A percentile compares a stretch with the other conserved stretches of the same genome.
These are phyloP conservation scores for Aspergillus sp. DNA, from an alignment of 2,329 filamentous ascomycete genomes.

Conservation along the genomic window DNA sequence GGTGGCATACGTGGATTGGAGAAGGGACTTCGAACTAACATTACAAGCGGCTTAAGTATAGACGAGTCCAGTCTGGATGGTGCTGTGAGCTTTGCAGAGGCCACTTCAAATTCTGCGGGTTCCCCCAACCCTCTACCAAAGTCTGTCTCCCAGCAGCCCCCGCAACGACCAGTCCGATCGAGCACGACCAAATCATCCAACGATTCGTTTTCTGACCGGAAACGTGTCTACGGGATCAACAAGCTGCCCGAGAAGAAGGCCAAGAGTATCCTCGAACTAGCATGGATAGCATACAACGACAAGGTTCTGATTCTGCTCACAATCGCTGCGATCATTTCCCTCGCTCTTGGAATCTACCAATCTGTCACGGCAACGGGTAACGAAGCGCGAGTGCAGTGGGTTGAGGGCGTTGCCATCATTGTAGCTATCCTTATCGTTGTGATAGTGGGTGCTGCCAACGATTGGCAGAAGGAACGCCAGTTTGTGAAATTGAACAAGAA, in stretches of 20 bases:
- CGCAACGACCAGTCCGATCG: constrained; percentile 3
- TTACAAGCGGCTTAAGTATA: constrained; percentile 60
- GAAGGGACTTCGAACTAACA: constrained; percentile 65
- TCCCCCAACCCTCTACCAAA: constrained; percentile 21
- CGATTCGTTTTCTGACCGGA: constrained; percentile 56
- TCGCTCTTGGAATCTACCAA: constrained; percentile 71
- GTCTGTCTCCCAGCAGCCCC: constrained; percentile 15
- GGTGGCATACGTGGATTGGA: constrained; percentile 70
- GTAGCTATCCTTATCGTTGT: constrained; percentile 73
- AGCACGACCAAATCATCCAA: constrained; percentile 17
- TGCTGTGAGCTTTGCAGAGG: constrained; percentile 65
- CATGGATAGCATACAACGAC: constrained; percentile 79
- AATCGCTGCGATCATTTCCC: constrained; percentile 66
- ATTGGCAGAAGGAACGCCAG: constrained; percentile 77
- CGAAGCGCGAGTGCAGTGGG: constrained; percentile 65
- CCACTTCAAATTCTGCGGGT: constrained; percentile 21
- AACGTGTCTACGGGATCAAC: constrained; percentile 66
- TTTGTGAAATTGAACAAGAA: constrained; percentile 77
- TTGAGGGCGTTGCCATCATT: constrained; percentile 76
- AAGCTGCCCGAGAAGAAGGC: constrained; percentile 63
- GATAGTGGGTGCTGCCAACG: constrained; percentile 70
- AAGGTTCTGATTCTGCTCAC: constrained; percentile 71
- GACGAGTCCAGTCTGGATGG: constrained; percentile 65
- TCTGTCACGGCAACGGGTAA: constrained; percentile 55
- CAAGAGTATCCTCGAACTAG: constrained; percentile 64